Evolutionary conservation across 179 eudicot genomes (phyloP).

Genomic region (Spinacia oleracea): DNA sequence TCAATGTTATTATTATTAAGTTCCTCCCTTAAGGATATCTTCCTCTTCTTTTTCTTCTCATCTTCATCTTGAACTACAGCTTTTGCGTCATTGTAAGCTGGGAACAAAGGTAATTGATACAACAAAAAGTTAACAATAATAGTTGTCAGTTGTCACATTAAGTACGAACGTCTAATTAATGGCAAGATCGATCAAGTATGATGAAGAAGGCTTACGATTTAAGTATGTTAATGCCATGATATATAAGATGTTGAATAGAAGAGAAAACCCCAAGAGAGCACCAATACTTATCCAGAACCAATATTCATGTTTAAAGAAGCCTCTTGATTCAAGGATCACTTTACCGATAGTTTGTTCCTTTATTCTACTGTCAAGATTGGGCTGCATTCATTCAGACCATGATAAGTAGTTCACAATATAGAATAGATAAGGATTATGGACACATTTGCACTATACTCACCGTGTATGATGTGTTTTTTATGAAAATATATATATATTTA

Average conservation of each 20-base stretch:
- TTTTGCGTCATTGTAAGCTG: slow-evolving; percentile 21
- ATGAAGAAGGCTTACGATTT: slow-evolving; percentile 50
- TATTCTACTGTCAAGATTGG: slow-evolving; percentile 49
- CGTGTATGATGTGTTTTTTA: too few species aligned
- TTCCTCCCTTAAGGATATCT: background rate
- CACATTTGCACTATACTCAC: too few species aligned
- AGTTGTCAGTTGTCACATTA: background rate
- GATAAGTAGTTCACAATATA: background rate
- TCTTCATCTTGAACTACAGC: slow-evolving; percentile 16
- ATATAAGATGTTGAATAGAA: slow-evolving; percentile 65
- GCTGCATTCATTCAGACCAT: slow-evolving; percentile 34
- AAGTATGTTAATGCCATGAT: slow-evolving; percentile 52
- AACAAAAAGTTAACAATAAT: background rate
- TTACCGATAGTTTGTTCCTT: slow-evolving; percentile 57
- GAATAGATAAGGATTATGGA: too few species aligned
- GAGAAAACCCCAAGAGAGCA: slow-evolving; percentile 66
- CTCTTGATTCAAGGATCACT: slow-evolving; percentile 60
- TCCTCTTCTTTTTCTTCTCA: background rate
- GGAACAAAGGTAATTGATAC: background rate
- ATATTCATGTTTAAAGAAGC: slow-evolving; percentile 50
- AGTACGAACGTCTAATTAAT: background rate
- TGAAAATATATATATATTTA: too few species aligned
- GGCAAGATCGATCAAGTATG: background rate
- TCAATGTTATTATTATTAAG: slow-evolving; percentile 6
- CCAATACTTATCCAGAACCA: slow-evolving; percentile 66